A percentile compares a stretch with the other conserved stretches of the same genome.
phyloP scores from a whole-genome alignment of 139 green algal genomes.

The Chlamydomonas incerta region DNA sequence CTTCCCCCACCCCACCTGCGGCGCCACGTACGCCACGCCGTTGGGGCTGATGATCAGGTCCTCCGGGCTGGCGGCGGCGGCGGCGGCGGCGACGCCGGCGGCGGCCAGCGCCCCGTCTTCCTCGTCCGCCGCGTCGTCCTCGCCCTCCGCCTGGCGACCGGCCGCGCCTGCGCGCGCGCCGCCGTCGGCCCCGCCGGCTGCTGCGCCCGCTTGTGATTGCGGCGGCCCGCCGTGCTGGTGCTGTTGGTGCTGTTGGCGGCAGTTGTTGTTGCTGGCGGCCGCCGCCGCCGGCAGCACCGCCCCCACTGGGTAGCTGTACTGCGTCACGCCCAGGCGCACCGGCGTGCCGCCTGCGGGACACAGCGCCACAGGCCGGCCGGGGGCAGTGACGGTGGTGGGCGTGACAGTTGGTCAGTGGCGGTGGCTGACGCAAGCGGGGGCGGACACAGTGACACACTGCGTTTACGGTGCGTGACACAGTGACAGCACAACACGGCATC shows the following conservation, averaged over 20 bases:
- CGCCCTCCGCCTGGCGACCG: background rate
- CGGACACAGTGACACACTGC: no score
- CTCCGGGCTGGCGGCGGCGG: conserved; percentile 17
- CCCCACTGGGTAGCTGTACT: conserved; percentile 35
- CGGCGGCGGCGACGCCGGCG: background rate
- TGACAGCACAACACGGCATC: no score
- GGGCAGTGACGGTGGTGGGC: no score
- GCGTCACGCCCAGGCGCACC: conserved; percentile 28
- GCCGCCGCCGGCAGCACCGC: background rate
- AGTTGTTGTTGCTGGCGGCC: no score
- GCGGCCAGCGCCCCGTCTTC: background rate
- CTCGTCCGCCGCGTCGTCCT: conserved; percentile 2
- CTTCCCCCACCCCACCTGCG: conserved; percentile 25
- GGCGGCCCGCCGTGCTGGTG: no score
- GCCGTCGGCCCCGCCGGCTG: background rate
- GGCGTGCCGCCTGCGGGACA: conserved; percentile 3
- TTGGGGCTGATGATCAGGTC: conserved; percentile 88
- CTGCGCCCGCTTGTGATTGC: background rate
- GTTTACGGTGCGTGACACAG: no score
- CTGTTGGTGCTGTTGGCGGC: no score
- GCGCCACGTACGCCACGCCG: conserved; percentile 84
- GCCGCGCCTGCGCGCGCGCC: background rate
- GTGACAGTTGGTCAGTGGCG: no score
- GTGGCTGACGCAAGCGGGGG: no score
- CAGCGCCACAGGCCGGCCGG: no score